These are phyloP conservation scores for Podaxis sp. DNA, from an alignment of 768 basidiomycete species.

Conservation along the genomic window DNA sequence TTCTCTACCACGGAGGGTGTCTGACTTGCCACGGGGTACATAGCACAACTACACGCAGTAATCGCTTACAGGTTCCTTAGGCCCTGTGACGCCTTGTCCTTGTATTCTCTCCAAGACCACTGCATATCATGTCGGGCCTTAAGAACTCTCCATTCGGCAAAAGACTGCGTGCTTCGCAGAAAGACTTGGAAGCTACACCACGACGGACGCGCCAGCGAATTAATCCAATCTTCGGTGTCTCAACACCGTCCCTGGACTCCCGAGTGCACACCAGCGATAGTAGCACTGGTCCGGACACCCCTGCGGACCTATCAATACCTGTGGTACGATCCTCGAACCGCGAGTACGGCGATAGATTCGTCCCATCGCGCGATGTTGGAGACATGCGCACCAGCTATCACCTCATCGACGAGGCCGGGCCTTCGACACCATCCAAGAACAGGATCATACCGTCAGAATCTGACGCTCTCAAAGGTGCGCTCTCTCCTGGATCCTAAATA, in stretches of 20 bases:
- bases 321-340: not conserved
- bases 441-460: slow-evolving; percentile 67
- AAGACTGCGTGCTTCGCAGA: slow-evolving; percentile 71
- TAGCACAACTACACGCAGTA: not conserved
- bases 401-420: slow-evolving; percentile 56
- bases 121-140: slow-evolving; percentile 59
- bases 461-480: slow-evolving; percentile 73
- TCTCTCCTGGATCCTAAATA: not conserved
- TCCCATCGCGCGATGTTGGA: slow-evolving; percentile 61
- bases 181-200: slow-evolving; percentile 55
- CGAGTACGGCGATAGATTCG: slow-evolving; percentile 67
- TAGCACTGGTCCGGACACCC: slow-evolving; percentile 42
- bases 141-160: slow-evolving; percentile 87
- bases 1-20: not conserved
- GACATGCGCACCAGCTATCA: slow-evolving; percentile 70
- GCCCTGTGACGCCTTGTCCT: not conserved
- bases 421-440: slow-evolving; percentile 59
- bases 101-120: not conserved
- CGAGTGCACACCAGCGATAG: slow-evolving; percentile 55
- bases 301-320: slow-evolving; percentile 31
- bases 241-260: slow-evolving; percentile 59
- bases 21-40: not conserved
- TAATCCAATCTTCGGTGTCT: slow-evolving; percentile 53
- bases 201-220: slow-evolving; percentile 17
- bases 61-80: not conserved